Conservation (phyloP, 1,139 yeast species). For the Williopsis jadinii region DNA sequence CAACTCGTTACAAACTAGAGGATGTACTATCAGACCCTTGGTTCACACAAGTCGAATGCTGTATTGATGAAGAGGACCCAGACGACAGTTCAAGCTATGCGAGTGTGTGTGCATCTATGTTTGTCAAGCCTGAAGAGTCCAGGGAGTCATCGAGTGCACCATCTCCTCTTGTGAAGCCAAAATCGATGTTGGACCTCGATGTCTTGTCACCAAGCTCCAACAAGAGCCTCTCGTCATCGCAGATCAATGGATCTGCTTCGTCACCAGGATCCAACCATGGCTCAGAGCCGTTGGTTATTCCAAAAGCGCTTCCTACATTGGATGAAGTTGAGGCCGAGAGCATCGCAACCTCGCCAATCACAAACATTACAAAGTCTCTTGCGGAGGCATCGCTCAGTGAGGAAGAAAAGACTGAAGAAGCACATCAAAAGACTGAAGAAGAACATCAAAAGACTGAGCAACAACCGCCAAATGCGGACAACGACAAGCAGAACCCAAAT, state of each 20-base stretch:
- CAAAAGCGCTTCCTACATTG: constrained; percentile 14
- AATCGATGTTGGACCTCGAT: constrained; percentile 17
- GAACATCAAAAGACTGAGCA: neutral
- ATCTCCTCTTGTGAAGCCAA: constrained; percentile 13
- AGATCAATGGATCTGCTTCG: neutral
- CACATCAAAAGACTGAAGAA: neutral
- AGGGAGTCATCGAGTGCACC: constrained; percentile 6
- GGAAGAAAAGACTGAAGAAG: constrained; percentile 2
- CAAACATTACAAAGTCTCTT: neutral
- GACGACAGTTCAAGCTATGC: constrained; percentile 8
- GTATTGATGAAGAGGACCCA: constrained; percentile 43
- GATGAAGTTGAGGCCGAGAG: constrained; percentile 17
- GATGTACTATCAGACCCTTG: constrained; percentile 56
- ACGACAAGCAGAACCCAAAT: neutral
- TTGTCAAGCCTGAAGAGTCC: constrained; percentile 3
- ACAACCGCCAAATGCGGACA: neutral
- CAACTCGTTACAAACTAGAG: constrained; percentile 46
- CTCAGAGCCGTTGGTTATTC: neutral
- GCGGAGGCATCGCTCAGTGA: neutral
- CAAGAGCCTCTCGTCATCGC: neutral
- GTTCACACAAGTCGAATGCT: constrained; percentile 55
- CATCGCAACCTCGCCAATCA: constrained; percentile 9
- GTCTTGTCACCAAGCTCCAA: constrained; percentile 2
- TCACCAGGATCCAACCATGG: no score
- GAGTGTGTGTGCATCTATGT: constrained; percentile 2